Evolutionary conservation across 371 early-diverging fungal genomes (phyloP), one percentile per base, ranked within the genome.

Genomic region (Mortierella polycephala): DNA sequence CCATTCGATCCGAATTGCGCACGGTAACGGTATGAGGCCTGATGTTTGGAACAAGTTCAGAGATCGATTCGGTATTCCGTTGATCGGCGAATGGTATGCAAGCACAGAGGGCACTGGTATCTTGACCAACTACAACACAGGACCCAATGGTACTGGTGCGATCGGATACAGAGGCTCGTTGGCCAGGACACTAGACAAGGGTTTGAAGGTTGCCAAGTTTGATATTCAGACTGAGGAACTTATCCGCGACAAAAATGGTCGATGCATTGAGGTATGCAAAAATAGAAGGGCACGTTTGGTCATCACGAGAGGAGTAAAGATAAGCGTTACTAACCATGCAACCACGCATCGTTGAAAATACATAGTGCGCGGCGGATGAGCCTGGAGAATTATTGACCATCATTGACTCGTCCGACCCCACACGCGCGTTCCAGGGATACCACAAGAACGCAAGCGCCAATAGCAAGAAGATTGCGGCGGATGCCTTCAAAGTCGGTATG

Each of bases 11-110:
- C 86, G 90, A 9, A 79, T 89, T 52, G 87, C 86, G 16, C 87
- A 90, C 60, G 93, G 93, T 41, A 93, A 93, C 69, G 93, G 93
- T 8, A 86, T 93, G 80, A 83, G 91, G 2, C 84, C 87, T 13
- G 93, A 93, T 62, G 85, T 91, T 21, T 93, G 92, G 92, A 74
- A 67, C 52, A 74, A 75, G 11, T 85, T 93, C 80, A 79, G 85
- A 54, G 81, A 85, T 39, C 83, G 91, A 18, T 76, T 69, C 41
- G 77, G 76, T 13, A 74, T 81, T 30, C 70, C 73, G 11, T 45
- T 67, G 53, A 79, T 79, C 44, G 80, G 80, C 16, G 80, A 79
- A 45, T 79, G 80, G 80, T 79, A 79, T 52, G 80, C 80, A 12
- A 73, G 73, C 23, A 79, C 80, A 5, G 80, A 79, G 40, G 80